Evolutionary conservation across 2,329 filamentous ascomycete species (phyloP).

Genomic region (Madurella mycetomatis): DNA sequence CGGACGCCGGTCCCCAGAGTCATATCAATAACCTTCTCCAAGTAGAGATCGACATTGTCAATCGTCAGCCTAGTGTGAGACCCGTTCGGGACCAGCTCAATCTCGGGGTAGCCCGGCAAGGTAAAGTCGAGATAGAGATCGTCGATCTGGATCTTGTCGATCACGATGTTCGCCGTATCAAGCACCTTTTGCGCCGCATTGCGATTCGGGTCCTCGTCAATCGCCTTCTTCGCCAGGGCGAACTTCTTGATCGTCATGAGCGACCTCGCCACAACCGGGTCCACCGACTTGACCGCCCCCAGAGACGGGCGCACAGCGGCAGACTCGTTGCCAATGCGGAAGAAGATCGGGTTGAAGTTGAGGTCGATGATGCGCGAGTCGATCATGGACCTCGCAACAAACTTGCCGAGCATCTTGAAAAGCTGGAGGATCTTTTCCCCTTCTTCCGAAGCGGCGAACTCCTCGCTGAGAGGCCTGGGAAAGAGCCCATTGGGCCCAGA

Average conservation of each 20-base stretch:
- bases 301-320: conserved; percentile 72
- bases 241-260: conserved; percentile 85
- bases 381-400: conserved; percentile 96
- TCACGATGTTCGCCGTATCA: conserved; percentile 62
- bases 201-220: conserved; percentile 67
- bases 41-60: conserved; percentile 83
- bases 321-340: conserved; percentile 77
- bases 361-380: conserved; percentile 97
- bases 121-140: conserved; percentile 93
- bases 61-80: conserved; percentile 74
- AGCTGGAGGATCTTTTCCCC: conserved; percentile 84
- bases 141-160: conserved; percentile 76
- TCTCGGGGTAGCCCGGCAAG: conserved; percentile 80
- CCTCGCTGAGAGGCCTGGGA: conserved; percentile 80
- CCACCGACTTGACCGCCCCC: conserved; percentile 83
- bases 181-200: conserved; percentile 65
- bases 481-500: conserved; percentile 83
- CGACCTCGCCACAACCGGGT: conserved; percentile 79
- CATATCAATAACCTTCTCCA: conserved; percentile 86
- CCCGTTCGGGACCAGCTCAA: conserved; percentile 76
- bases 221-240: conserved; percentile 70
- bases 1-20: conserved; percentile 86
- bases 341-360: conserved; percentile 96
- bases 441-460: conserved; percentile 67
- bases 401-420: conserved; percentile 93